phyloP scores from a whole-genome alignment of 2,329 filamentous ascomycete genomes.

The Colletotrichum noveboracense region DNA sequence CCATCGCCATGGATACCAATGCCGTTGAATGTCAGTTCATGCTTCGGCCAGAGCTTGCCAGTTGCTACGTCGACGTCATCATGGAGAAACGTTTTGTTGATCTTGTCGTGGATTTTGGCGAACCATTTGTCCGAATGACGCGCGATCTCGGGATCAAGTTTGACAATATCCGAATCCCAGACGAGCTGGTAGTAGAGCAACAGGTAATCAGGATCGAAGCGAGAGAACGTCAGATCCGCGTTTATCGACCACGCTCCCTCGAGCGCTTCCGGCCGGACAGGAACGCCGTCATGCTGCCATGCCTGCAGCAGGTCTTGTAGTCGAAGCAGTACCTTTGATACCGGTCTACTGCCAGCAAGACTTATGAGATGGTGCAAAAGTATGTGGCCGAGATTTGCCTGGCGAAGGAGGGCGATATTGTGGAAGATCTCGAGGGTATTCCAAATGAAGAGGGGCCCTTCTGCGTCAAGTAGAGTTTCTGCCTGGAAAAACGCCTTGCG shows the following conservation, averaged over 20 bases:
- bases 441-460: slow-evolving; percentile 20
- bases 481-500: slow-evolving; percentile 26
- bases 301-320: background rate
- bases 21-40: background rate
- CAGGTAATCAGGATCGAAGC: slow-evolving; percentile 12
- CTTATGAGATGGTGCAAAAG: slow-evolving; percentile 15
- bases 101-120: background rate
- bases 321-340: background rate
- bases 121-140: background rate
- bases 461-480: slow-evolving; percentile 20
- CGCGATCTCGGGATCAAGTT: background rate
- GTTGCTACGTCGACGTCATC: background rate
- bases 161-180: slow-evolving; percentile 20
- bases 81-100: background rate
- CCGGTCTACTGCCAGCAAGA: background rate
- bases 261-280: background rate
- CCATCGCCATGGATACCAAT: background rate
- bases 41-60: background rate
- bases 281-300: background rate
- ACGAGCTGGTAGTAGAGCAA: slow-evolving; percentile 22
- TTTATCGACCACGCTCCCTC: slow-evolving; percentile 24
- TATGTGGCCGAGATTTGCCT: slow-evolving; percentile 12
- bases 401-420: background rate
- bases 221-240: slow-evolving; percentile 19
- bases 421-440: slow-evolving; percentile 20